Conservation (phyloP, 169 alveolate species). For the Eimeria praecox region DNA sequence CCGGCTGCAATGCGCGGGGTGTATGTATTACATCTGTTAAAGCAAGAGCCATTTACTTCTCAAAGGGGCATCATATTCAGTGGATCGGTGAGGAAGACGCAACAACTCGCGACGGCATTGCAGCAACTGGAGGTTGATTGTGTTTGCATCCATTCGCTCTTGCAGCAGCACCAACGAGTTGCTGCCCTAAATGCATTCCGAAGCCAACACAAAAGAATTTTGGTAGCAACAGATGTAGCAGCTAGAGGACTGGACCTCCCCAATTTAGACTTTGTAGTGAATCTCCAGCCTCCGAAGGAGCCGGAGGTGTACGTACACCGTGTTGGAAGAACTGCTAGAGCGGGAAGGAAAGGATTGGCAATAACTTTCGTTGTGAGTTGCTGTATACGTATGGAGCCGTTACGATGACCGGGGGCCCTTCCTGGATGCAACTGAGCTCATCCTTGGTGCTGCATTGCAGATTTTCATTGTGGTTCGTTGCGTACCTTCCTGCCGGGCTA, state of each 20-base stretch:
- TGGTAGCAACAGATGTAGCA: slow-evolving; percentile 98
- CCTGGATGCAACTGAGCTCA: neutral
- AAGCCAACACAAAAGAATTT: slow-evolving; percentile 91
- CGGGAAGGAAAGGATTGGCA: slow-evolving; percentile 96
- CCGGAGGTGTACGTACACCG: slow-evolving; percentile 97
- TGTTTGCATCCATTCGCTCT: slow-evolving; percentile 97
- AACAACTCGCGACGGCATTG: slow-evolving; percentile 93
- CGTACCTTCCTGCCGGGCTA: neutral
- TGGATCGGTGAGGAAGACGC: slow-evolving; percentile 94
- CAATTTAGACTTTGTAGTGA: slow-evolving; percentile 96
- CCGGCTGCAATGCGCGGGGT: slow-evolving; percentile 93
- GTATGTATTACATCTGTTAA: slow-evolving; percentile 91
- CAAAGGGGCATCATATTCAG: slow-evolving; percentile 95
- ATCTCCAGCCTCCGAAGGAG: slow-evolving; percentile 96
- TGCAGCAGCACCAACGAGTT: slow-evolving; percentile 96
- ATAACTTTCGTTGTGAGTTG: slow-evolving; percentile 77
- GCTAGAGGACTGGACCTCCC: slow-evolving; percentile 99
- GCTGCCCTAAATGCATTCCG: slow-evolving; percentile 97
- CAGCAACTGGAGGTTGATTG: slow-evolving; percentile 95
- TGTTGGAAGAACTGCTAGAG: slow-evolving; percentile 99
- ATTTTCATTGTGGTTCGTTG: neutral
- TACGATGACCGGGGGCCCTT: neutral
- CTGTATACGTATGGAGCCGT: neutral
- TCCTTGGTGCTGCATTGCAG: neutral
- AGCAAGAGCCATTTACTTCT: slow-evolving; percentile 88